Percentiles rank a stretch among this genome's conserved stretches.
These are phyloP conservation scores for Debaryomycetaceae sp. DNA, from an alignment of 1,139 yeast genomes.

Conservation along the genomic window DNA sequence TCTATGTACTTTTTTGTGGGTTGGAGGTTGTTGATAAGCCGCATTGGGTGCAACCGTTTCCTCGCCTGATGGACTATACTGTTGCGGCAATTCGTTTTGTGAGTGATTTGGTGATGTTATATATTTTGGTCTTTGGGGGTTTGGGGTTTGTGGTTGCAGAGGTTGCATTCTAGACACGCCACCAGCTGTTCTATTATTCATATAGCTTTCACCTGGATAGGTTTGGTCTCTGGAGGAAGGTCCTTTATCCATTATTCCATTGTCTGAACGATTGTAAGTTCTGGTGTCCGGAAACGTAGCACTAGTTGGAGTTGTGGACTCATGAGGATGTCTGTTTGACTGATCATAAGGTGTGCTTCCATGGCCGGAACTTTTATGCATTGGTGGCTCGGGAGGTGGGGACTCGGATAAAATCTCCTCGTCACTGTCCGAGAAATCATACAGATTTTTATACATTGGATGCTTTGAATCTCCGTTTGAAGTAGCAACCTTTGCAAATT, in stretches of 20 bases:
- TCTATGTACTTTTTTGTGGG: conserved; percentile 1
- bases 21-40: conserved; percentile 7
- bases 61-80: conserved; percentile 6
- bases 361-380: neutral
- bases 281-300: too few species aligned
- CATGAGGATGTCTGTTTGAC: too few species aligned
- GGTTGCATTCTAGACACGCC: neutral
- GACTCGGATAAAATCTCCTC: neutral
- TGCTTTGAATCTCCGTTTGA: conserved; percentile 3
- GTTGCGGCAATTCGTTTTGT: conserved; percentile 24
- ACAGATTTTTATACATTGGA: neutral
- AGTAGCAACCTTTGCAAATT: conserved; percentile 27
- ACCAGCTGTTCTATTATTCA: neutral
- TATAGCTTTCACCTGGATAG: neutral
- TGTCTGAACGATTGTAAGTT: too few species aligned
- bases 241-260: neutral
- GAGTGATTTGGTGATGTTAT: conserved; percentile 35
- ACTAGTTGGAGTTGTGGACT: too few species aligned
- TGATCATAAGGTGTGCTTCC: neutral
- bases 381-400: neutral
- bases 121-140: conserved; percentile 21
- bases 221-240: neutral
- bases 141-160: conserved; percentile 2
- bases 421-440: neutral
- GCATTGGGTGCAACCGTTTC: conserved; percentile 7